These are phyloP conservation scores for Penicillium bialowiezense DNA, from an alignment of 495 filamentous ascomycete species.

Conservation along the genomic window DNA sequence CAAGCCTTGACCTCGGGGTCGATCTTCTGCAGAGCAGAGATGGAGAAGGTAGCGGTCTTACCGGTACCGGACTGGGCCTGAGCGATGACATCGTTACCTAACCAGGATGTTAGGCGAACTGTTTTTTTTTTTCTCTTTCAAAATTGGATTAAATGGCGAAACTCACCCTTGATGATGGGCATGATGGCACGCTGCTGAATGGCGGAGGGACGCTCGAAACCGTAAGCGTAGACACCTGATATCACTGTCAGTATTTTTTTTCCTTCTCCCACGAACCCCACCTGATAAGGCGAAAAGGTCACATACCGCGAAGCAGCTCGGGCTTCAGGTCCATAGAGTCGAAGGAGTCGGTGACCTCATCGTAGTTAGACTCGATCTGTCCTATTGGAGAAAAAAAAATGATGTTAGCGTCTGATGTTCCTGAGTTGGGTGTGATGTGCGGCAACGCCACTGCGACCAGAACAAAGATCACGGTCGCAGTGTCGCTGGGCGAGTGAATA, in stretches of 20 bases:
- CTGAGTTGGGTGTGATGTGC: constrained; percentile 1
- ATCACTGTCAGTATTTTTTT: constrained; percentile 31
- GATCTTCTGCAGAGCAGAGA: constrained; percentile 96
- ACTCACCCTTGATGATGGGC: constrained; percentile 98
- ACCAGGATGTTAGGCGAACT: constrained; percentile 18
- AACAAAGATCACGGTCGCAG: constrained; percentile 6
- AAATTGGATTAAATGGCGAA: no score
- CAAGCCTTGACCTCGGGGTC: constrained; percentile 90
- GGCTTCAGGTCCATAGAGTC: constrained; percentile 95
- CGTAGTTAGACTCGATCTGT: constrained; percentile 99
- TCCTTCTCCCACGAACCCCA: constrained; percentile 10
- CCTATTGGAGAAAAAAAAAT: constrained; percentile 50
- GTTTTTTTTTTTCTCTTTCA: no score
- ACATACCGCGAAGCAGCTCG: constrained; percentile 94
- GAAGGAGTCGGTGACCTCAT: constrained; percentile 99
- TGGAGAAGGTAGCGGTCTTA: constrained; percentile 99
- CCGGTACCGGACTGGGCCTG: constrained; percentile 99
- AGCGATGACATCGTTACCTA: constrained; percentile 97
- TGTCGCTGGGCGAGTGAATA: background rate
- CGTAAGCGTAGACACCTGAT: constrained; percentile 95
- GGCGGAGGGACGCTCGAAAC: constrained; percentile 98
- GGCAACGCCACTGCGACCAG: constrained; percentile 22
- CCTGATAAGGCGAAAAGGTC: constrained; percentile 13
- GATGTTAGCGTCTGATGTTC: constrained; percentile 22
- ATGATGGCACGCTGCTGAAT: constrained; percentile 99